A percentile compares a stretch with the other conserved stretches of the same genome.
Conservation (phyloP, 495 filamentous ascomycete species). For the Lasiosphaeria ovina region DNA sequence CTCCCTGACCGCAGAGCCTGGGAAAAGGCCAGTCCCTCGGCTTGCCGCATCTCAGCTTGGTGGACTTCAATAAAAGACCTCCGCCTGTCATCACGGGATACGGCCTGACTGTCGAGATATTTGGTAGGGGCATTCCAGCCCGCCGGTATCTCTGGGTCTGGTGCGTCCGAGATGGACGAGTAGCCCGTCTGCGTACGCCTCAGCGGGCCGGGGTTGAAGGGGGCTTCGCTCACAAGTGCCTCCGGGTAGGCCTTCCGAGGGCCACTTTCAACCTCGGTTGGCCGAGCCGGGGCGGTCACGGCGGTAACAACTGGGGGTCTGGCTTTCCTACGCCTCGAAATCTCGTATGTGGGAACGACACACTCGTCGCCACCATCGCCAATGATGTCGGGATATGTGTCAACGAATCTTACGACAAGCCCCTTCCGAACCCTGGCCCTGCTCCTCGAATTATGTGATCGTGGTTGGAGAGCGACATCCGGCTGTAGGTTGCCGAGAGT, state of each 20-base stretch:
- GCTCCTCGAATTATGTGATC: slow-evolving; percentile 30
- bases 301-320: slow-evolving; percentile 35
- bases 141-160: slow-evolving; percentile 29
- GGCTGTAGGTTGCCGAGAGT: slow-evolving; percentile 25
- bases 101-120: slow-evolving; percentile 30
- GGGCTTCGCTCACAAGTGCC: slow-evolving; percentile 23
- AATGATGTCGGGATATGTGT: slow-evolving; percentile 69
- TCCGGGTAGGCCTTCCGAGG: slow-evolving; percentile 23
- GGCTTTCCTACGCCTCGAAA: slow-evolving; percentile 53
- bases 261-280: slow-evolving; percentile 17
- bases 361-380: slow-evolving; percentile 86
- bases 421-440: slow-evolving; percentile 47
- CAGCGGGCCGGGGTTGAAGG: slow-evolving; percentile 38
- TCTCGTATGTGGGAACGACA: slow-evolving; percentile 64
- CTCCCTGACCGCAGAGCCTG: slow-evolving; percentile 42
- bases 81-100: slow-evolving; percentile 41
- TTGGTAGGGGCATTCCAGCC: slow-evolving; percentile 28
- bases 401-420: slow-evolving; percentile 67
- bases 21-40: slow-evolving; percentile 68
- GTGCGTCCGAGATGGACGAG: slow-evolving; percentile 28
- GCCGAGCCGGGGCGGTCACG: slow-evolving; percentile 23
- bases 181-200: slow-evolving; percentile 52
- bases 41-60: slow-evolving; percentile 68
- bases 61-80: slow-evolving; percentile 55
- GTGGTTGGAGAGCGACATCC: slow-evolving; percentile 29